Evolutionary conservation across 331 rosid species (phyloP), one percentile per base, ranked within the genome.

Genomic region (Rosa hybrid): DNA sequence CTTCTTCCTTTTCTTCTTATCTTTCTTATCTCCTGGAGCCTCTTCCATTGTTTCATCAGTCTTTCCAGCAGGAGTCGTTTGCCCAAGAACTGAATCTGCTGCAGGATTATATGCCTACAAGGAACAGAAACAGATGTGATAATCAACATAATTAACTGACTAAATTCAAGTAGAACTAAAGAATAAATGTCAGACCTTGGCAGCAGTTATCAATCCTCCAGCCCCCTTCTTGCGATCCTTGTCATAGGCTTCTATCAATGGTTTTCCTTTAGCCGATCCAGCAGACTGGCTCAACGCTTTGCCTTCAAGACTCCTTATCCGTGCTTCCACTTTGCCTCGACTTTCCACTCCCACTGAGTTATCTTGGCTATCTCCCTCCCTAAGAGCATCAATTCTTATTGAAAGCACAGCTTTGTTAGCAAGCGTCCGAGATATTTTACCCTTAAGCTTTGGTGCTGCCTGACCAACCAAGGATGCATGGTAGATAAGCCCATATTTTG

Each of bases 401-500:
- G 97, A 97, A 86, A 95, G 83, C 1, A 93, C 96, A 54, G 96
- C 8, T 87, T 93, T 95, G 3, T 93, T 92, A 75, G 99, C 98
- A 79, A 95, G 99, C 4, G 99, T 91, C 67, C 99, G 89, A 25
- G 99, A 93, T 42, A 95, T 93, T 74, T 93, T 95, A 41, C 99
- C 98, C 89, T 95, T 93, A 16, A 87, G 79, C 83, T 95, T 95
- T 18, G 96, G 97, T 13, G 94, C 92, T 41, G 99, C 98, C 82
- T 93, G 98, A 74, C 99, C 98, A 83, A 95, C 89, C 83, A 95
- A 80, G 21, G 98, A 93, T 20, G 99, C 98, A 84, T 95, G 98
- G 81, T 95, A 95, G 74, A 95, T 95, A 77, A 95, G 98, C 79
- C 99, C 99, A 75, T 92, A 95, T 70, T 95, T 95, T 13, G 99